phyloP scores from a whole-genome alignment of 495 filamentous ascomycete genomes.

The Mytilinidion resinicola region DNA sequence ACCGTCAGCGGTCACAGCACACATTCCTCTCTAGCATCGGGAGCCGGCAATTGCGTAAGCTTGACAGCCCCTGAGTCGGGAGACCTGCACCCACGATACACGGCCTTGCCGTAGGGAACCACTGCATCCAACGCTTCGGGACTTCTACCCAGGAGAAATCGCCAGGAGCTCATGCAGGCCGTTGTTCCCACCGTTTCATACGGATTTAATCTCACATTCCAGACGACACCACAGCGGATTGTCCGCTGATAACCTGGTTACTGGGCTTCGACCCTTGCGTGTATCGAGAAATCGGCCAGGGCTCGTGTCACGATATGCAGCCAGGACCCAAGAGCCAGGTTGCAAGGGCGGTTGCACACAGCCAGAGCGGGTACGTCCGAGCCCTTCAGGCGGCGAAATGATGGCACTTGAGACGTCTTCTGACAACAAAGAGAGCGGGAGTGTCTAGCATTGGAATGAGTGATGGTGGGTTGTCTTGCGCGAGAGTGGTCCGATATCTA shows the following conservation, averaged over 20 bases:
- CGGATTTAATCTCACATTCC: background rate
- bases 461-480: too few relatives aligned
- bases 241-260: background rate
- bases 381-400: background rate
- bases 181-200: background rate
- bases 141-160: background rate
- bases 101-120: background rate
- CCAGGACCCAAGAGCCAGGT: conserved; percentile 1
- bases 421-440: background rate
- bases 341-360: conserved; percentile 2
- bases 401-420: background rate
- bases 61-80: background rate
- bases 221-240: background rate
- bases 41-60: background rate
- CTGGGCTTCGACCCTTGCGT: conserved; percentile 1
- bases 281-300: background rate
- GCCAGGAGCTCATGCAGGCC: background rate
- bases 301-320: background rate
- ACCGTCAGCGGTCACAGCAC: too few relatives aligned
- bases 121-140: background rate
- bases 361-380: background rate
- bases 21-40: background rate
- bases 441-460: background rate
- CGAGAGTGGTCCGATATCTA: too few relatives aligned
- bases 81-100: background rate